Evolutionary conservation across 352 stramenopile species (phyloP).

Genomic region (Blastocystis sp.): DNA sequence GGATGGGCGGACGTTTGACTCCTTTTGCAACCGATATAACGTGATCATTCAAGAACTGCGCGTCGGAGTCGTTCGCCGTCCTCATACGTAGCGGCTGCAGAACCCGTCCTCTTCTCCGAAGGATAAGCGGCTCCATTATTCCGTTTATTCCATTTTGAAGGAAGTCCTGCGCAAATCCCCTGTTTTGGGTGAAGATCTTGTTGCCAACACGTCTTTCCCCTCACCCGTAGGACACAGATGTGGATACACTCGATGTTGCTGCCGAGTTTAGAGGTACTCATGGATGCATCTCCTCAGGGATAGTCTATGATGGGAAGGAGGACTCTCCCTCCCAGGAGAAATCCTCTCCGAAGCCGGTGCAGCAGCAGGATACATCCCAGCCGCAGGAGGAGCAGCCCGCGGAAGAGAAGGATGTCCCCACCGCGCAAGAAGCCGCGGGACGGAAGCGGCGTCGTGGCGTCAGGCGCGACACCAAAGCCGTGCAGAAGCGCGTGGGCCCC

Average conservation of each 20-base stretch:
- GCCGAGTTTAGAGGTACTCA: neutral
- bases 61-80: neutral
- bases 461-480: too few species aligned
- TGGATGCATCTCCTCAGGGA: neutral
- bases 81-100: slow-evolving; percentile 16
- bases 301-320: neutral
- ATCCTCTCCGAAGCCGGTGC: slow-evolving; percentile 4
- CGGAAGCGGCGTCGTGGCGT: neutral
- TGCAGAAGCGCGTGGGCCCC: too few species aligned
- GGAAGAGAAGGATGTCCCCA: neutral
- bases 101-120: slow-evolving; percentile 2
- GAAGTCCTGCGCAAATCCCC: slow-evolving; percentile 19
- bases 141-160: slow-evolving; percentile 28
- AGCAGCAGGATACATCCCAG: neutral
- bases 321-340: neutral
- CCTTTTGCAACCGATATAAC: slow-evolving; percentile 39
- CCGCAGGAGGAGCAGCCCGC: neutral
- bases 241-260: neutral
- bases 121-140: neutral
- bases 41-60: slow-evolving; percentile 38
- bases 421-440: neutral
- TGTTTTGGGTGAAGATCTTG: slow-evolving; percentile 13
- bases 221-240: neutral
- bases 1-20: neutral
- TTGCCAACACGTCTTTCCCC: neutral